A percentile compares a stretch with the other conserved stretches of the same genome.
These are phyloP conservation scores for Santalum album DNA, from an alignment of 164 flowering plant species.

Conservation along the genomic window DNA sequence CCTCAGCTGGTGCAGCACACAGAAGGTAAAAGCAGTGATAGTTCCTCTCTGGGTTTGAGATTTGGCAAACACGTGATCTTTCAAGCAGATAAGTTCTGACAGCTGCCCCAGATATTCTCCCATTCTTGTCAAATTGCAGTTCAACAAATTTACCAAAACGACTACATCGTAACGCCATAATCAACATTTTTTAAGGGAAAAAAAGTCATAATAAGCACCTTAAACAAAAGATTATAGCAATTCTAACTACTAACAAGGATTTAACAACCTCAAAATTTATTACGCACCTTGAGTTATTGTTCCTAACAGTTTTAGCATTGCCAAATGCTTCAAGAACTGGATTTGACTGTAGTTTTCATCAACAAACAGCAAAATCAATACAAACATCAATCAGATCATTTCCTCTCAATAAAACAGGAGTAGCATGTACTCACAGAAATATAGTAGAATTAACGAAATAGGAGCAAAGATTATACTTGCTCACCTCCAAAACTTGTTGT, in stretches of 20 bases:
- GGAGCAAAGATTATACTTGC: conserved; percentile 8
- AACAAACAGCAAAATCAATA: conserved; percentile 4
- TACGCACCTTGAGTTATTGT: conserved; percentile 74
- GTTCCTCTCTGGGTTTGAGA: conserved; percentile 78
- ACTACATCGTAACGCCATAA: conserved; percentile 30
- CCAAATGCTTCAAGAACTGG: conserved; percentile 91
- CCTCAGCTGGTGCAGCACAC: conserved; percentile 84
- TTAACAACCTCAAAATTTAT: not conserved
- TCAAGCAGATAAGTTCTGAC: conserved; percentile 70
- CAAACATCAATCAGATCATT: not conserved
- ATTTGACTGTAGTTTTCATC: conserved; percentile 48
- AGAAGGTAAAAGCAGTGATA: conserved; percentile 84
- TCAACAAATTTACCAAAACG: conserved; percentile 89
- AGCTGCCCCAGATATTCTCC: conserved; percentile 83
- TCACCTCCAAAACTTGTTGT: conserved; percentile 97
- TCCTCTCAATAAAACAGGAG: not conserved
- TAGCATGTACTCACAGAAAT: not conserved
- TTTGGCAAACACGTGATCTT: conserved; percentile 81
- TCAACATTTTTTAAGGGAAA: conserved; percentile 2
- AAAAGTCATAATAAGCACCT: not conserved
- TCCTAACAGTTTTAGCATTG: conserved; percentile 77
- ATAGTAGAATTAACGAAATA: not conserved
- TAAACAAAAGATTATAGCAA: not conserved
- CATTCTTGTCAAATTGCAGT: conserved; percentile 73
- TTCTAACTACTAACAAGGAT: not conserved